Conservation (phyloP, 2,329 filamentous ascomycete species). For the Exophiala alcalophila region DNA sequence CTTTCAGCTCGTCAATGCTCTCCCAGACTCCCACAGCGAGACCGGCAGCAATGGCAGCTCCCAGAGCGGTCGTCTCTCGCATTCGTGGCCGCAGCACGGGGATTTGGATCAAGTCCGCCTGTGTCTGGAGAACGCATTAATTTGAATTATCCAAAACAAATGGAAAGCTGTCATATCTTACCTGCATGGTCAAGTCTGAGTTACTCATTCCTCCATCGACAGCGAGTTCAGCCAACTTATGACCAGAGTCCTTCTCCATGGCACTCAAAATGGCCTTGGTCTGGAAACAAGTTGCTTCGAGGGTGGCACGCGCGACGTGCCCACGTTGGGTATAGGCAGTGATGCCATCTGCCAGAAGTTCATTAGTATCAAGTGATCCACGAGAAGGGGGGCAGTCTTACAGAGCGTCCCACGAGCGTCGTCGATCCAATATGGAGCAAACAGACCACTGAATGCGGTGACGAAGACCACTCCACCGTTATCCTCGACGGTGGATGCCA, state of each 20-base stretch:
- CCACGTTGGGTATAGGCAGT: constrained; percentile 81
- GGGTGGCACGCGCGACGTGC: constrained; percentile 82
- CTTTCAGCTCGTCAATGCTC: constrained; percentile 67
- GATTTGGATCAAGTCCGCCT: constrained; percentile 81
- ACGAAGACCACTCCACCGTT: constrained; percentile 84
- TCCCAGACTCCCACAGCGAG: constrained; percentile 78
- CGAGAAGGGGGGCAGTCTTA: no score
- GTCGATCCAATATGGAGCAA: constrained; percentile 93
- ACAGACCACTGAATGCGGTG: constrained; percentile 85
- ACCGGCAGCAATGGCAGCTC: constrained; percentile 85
- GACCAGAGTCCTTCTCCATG: constrained; percentile 81
- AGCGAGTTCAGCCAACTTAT: constrained; percentile 69
- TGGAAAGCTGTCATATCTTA: no score
- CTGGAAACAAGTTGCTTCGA: constrained; percentile 90
- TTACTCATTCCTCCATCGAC: constrained; percentile 90
- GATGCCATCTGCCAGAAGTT: no score
- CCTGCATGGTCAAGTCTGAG: constrained; percentile 87
- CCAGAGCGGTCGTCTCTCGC: constrained; percentile 86
- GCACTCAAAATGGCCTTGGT: constrained; percentile 88
- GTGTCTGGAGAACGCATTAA: no score
- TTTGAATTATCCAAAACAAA: no score
- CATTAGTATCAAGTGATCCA: no score
- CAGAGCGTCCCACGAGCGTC: constrained; percentile 87
- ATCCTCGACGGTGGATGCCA: constrained; percentile 64
- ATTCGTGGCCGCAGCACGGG: constrained; percentile 80